These are phyloP conservation scores for Penicillium antarcticum DNA, from an alignment of 495 filamentous ascomycete species.

Conservation along the genomic window DNA sequence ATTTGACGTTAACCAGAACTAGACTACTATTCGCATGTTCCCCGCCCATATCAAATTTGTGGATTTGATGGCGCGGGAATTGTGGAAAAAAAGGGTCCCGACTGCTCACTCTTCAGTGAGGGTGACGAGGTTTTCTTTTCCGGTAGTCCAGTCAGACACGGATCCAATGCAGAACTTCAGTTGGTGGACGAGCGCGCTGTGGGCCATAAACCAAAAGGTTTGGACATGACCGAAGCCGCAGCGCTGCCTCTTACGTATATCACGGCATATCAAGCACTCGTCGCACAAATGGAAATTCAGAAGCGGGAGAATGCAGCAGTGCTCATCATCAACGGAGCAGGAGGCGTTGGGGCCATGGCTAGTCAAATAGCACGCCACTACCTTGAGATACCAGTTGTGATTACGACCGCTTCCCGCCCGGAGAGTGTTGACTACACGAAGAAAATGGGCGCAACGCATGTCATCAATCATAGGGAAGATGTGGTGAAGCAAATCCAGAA, in stretches of 20 bases:
- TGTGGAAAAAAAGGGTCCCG: slow-evolving; percentile 17
- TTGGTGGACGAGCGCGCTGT: neutral
- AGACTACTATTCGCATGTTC: slow-evolving; percentile 27
- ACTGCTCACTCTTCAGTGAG: slow-evolving; percentile 18
- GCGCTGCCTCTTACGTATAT: slow-evolving; percentile 32
- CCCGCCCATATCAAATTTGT: slow-evolving; percentile 21
- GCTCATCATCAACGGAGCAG: slow-evolving; percentile 22
- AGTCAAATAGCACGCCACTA: slow-evolving; percentile 17
- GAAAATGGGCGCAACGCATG: slow-evolving; percentile 32
- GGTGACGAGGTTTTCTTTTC: slow-evolving; percentile 34
- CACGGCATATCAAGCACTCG: slow-evolving; percentile 32
- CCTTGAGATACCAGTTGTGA: slow-evolving; percentile 24
- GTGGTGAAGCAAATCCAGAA: slow-evolving; percentile 21
- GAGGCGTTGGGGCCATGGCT: slow-evolving; percentile 11
- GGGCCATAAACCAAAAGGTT: slow-evolving; percentile 21
- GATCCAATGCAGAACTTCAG: slow-evolving; percentile 3
- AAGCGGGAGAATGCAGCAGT: slow-evolving; percentile 25
- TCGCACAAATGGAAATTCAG: slow-evolving; percentile 30
- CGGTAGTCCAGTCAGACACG: slow-evolving; percentile 24
- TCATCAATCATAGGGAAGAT: slow-evolving; percentile 32
- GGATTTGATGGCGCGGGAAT: slow-evolving; percentile 33
- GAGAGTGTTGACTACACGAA: slow-evolving; percentile 23
- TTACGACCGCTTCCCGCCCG: slow-evolving; percentile 28
- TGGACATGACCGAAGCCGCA: slow-evolving; percentile 27
- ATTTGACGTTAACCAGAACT: too few relatives aligned